Conservation (phyloP, 768 basidiomycete genomes). For the Coprinopsis sp. region DNA sequence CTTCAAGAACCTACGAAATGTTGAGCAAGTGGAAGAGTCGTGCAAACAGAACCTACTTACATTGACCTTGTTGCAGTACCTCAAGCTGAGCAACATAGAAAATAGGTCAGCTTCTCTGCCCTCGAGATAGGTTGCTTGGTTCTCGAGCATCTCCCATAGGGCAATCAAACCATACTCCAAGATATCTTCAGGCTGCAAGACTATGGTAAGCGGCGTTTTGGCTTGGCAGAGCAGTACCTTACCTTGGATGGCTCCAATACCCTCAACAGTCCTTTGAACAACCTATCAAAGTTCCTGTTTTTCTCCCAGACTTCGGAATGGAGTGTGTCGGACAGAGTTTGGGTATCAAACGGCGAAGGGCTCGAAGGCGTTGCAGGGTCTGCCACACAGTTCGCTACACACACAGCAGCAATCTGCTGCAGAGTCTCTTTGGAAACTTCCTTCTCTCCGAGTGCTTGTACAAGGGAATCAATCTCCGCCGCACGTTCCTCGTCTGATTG, state of each 20-base stretch:
- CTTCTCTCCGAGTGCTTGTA: constrained; percentile 49
- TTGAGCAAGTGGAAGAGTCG: constrained; percentile 6
- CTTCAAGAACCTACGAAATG: constrained; percentile 64
- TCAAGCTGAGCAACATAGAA: constrained; percentile 60
- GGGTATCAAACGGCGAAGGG: constrained; percentile 48
- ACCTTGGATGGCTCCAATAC: constrained; percentile 66
- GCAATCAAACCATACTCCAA: constrained; percentile 78
- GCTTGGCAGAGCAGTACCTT: constrained; percentile 11
- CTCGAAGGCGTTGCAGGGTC: constrained; percentile 51
- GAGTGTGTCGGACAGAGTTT: constrained; percentile 14
- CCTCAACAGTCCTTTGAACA: constrained; percentile 62
- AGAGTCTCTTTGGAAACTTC: constrained; percentile 49
- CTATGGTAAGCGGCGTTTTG: neutral
- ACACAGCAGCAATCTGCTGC: constrained; percentile 63
- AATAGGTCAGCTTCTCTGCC: constrained; percentile 78
- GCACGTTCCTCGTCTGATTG: constrained; percentile 34
- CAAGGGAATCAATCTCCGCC: constrained; percentile 50
- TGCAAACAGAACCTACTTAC: constrained; percentile 38
- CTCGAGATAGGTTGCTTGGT: constrained; percentile 69
- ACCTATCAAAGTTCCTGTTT: constrained; percentile 61
- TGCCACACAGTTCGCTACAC: constrained; percentile 52
- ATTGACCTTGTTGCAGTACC: constrained; percentile 67
- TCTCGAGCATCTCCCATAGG: constrained; percentile 78
- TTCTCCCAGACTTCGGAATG: constrained; percentile 66
- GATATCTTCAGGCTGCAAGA: constrained; percentile 52